phyloP scores from a whole-genome alignment of 768 basidiomycete genomes.

The Lentinula lateritia region DNA sequence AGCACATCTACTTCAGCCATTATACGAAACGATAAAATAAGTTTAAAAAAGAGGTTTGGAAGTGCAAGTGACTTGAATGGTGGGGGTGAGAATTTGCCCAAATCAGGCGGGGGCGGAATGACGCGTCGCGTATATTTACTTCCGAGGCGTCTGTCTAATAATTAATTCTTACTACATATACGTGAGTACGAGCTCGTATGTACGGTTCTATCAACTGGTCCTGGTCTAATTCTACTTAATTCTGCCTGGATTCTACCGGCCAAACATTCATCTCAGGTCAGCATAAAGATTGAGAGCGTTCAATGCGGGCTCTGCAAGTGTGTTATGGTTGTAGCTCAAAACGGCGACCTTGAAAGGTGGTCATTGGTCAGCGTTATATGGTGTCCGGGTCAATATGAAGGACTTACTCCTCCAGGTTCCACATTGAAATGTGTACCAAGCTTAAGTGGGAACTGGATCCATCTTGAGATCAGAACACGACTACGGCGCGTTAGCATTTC shows the following conservation, averaged over 20 bases:
- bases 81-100: background rate
- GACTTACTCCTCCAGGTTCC: slow-evolving; percentile 74
- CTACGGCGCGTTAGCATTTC: slow-evolving; percentile 24
- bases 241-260: background rate
- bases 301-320: slow-evolving; percentile 70
- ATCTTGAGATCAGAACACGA: slow-evolving; percentile 73
- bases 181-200: no score
- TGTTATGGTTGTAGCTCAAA: slow-evolving; percentile 79
- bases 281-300: slow-evolving; percentile 70
- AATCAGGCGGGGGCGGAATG: slow-evolving; percentile 1
- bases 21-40: slow-evolving; percentile 4
- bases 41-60: background rate
- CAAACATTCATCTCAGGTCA: slow-evolving; percentile 21
- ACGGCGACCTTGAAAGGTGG: slow-evolving; percentile 54
- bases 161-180: no score
- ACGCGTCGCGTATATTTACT: slow-evolving; percentile 3
- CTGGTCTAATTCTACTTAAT: background rate
- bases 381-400: background rate
- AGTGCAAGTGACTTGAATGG: background rate
- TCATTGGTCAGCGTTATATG: background rate
- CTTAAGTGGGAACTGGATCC: slow-evolving; percentile 63
- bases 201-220: no score
- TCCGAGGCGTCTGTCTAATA: background rate
- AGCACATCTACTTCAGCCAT: slow-evolving; percentile 32
- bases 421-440: slow-evolving; percentile 75